Percentiles rank a stretch among this genome's conserved stretches.
Conservation (phyloP, 2,329 filamentous ascomycete species). For the Aspergillus sp. region DNA sequence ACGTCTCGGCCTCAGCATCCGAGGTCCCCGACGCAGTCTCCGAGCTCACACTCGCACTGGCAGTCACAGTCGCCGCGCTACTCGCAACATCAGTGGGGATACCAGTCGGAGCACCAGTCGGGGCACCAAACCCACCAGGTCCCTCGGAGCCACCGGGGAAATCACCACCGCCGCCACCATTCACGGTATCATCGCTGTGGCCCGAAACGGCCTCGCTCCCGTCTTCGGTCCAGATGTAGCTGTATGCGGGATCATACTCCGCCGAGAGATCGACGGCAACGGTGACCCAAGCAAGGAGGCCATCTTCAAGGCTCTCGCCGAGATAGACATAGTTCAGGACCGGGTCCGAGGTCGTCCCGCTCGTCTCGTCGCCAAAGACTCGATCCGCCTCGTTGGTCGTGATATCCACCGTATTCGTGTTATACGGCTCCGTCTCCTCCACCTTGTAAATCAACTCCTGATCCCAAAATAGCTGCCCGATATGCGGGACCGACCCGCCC, state of each 20-base stretch:
- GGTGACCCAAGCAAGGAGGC: constrained; percentile 22
- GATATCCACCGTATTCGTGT: constrained; percentile 23
- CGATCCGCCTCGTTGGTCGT: constrained; percentile 21
- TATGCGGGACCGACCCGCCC: constrained; percentile 58
- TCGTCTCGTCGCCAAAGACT: constrained; percentile 21
- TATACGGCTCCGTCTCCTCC: constrained; percentile 48
- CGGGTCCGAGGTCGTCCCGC: constrained; percentile 19
- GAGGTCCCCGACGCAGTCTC: neutral
- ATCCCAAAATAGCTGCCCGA: constrained; percentile 67
- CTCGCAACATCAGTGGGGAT: neutral
- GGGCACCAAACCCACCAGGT: neutral
- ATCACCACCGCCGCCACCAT: constrained; percentile 5
- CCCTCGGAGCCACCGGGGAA: neutral
- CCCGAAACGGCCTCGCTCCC: constrained; percentile 11
- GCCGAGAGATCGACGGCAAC: constrained; percentile 21
- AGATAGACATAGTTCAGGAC: constrained; percentile 23
- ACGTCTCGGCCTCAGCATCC: neutral
- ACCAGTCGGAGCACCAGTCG: constrained; percentile 4
- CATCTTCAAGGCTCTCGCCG: constrained; percentile 20
- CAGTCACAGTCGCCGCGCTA: neutral
- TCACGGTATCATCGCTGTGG: neutral
- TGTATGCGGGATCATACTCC: constrained; percentile 9
- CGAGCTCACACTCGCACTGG: too few relatives aligned
- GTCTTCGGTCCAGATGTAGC: constrained; percentile 11
- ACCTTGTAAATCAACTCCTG: constrained; percentile 58